phyloP scores from a whole-genome alignment of 257 asterid species.

The Nyctanthes arbortristis region DNA sequence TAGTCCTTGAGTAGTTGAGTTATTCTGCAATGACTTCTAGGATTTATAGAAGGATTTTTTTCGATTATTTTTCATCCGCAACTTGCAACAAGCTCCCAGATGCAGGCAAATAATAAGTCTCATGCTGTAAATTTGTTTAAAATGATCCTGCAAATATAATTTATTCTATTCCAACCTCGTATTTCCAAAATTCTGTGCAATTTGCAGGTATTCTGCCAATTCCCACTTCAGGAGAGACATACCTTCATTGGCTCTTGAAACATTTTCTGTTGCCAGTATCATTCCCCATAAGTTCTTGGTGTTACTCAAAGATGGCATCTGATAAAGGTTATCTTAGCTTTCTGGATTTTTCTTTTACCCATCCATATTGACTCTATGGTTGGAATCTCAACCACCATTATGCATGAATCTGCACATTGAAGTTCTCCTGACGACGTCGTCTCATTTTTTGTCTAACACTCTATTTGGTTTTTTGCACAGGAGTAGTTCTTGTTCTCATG shows the following conservation, averaged over 20 bases:
- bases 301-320: conserved; percentile 28
- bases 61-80: not conserved
- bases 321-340: conserved; percentile 25
- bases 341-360: not conserved
- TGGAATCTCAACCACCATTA: not conserved
- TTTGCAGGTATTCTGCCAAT: conserved; percentile 23
- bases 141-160: not conserved
- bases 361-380: conserved; percentile 1
- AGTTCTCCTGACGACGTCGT: not conserved
- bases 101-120: not conserved
- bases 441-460: conserved; percentile 10
- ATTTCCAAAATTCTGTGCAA: conserved; percentile 4
- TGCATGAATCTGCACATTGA: not conserved
- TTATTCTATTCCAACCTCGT: not conserved
- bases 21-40: not conserved
- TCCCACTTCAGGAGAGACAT: not conserved
- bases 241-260: not conserved
- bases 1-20: not conserved
- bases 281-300: not conserved
- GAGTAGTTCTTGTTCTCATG: conserved; percentile 70
- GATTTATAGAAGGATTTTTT: not conserved
- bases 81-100: not conserved
- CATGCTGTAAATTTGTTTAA: not conserved
- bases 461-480: conserved; percentile 37
- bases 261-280: not conserved